Evolutionary conservation across 306 rosid species (phyloP), one percentile per base, ranked within the genome.

Genomic region (Purshia tridentata): DNA sequence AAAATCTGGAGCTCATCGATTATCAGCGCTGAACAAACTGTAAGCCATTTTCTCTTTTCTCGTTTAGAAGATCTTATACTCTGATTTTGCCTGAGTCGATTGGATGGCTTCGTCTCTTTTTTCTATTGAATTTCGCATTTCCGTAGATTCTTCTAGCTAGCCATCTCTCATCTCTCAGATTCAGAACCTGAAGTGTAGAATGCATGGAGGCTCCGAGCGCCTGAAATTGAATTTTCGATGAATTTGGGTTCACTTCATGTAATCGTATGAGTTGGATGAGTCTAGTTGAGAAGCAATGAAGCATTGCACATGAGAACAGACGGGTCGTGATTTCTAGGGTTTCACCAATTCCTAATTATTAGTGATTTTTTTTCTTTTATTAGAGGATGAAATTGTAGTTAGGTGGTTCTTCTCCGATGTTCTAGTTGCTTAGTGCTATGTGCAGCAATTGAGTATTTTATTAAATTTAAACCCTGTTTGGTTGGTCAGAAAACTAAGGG

Each of bases 41-140:
- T 75, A 65, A 55, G 72, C 72, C 2, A 12, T 48, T 66, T 19
- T 23, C 35, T 23, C 35, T 23, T 11, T 40, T 74, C 48, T 11
- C 2, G 16, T 42, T 4, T 8, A 6, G 44, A 4, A 35, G 45
- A 59, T 14, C 14, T 29, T 35, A n/a, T 44, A 18, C 15, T 75
- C 35, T 50, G 9, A 13, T 75, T 65, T 18, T 22, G 29, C n/a
- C 13, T 60, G 55, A 52, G 37, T 12, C 12, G 15, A 11, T 65
- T 9, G 64, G 41, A 53, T 53, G 15, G 9, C 18, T 56, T 56
- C 40, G 22, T 56, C 14, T 20, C 11, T 65, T 20, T 45, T 11
- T 0, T 19, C 12, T 45, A 44, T 45, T 45, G 69, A 44, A 65
- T 65, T 65, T 65, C 29, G 39, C n/a, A 1, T 47, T 15, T 9